Conservation (phyloP, 2,329 filamentous ascomycete species). For the Fusarium torulosum region DNA sequence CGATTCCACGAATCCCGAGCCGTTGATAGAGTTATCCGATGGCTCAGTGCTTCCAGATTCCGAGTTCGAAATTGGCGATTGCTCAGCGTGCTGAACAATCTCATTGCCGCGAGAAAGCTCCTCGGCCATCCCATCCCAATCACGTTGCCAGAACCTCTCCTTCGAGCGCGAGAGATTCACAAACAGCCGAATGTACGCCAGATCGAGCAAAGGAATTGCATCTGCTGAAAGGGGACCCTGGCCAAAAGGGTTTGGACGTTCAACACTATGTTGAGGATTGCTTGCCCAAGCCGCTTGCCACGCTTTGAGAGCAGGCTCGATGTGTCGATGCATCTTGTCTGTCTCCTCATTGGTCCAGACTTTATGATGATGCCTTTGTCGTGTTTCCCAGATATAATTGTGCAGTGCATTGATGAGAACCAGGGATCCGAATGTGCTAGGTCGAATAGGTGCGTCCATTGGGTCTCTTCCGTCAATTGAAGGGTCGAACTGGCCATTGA, state of each 20-base stretch:
- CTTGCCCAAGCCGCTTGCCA: conserved; percentile 95
- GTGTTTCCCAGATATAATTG: conserved; percentile 98
- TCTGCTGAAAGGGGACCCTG: conserved; percentile 87
- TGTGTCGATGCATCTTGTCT: conserved; percentile 94
- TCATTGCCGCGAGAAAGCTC: conserved; percentile 85
- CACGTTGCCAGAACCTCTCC: conserved; percentile 92
- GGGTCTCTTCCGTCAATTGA: conserved; percentile 55
- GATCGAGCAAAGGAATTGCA: conserved; percentile 88
- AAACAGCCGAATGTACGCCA: conserved; percentile 92
- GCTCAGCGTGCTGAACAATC: conserved; percentile 78
- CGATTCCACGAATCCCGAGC: conserved; percentile 64
- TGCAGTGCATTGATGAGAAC: conserved; percentile 94
- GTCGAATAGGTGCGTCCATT: conserved; percentile 74
- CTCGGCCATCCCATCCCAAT: conserved; percentile 92
- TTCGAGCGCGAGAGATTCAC: conserved; percentile 94
- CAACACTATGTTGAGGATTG: conserved; percentile 85
- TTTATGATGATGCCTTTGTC: conserved; percentile 88
- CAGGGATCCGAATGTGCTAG: conserved; percentile 92
- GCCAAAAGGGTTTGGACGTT: conserved; percentile 86
- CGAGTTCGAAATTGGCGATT: conserved; percentile 65
- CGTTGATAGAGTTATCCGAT: conserved; percentile 61
- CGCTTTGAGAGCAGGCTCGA: conserved; percentile 91
- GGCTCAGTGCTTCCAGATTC: conserved; percentile 60
- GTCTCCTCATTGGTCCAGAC: conserved; percentile 93
- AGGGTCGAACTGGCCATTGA: conserved; percentile 35